Conservation (phyloP, 345 rosid genomes). For the Acer negundo region DNA sequence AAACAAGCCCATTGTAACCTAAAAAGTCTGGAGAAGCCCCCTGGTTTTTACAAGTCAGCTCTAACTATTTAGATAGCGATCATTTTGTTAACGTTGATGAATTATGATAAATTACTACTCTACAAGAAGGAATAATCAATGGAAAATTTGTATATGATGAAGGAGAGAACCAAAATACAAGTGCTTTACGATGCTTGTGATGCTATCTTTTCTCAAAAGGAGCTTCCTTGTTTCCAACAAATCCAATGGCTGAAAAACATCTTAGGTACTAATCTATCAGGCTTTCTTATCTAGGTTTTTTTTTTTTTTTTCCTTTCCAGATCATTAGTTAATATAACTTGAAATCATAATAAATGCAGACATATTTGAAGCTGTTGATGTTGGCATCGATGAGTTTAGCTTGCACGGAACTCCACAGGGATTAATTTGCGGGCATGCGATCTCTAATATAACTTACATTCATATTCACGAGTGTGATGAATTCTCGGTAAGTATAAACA, state of each 20-base stretch:
- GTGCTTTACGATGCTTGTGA: constrained; percentile 37
- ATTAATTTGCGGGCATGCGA: constrained; percentile 27
- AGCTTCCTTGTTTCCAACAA: constrained; percentile 37
- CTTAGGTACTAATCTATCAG: constrained; percentile 24
- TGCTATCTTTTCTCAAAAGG: constrained; percentile 28
- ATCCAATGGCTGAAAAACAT: constrained; percentile 40
- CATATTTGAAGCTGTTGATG: constrained; percentile 39
- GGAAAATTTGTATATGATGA: neutral
- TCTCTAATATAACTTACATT: constrained; percentile 43
- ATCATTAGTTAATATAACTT: neutral
- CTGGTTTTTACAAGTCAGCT: neutral
- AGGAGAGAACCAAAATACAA: constrained; percentile 34
- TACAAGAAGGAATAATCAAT: neutral
- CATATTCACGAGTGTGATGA: constrained; percentile 43
- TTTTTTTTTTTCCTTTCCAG: neutral
- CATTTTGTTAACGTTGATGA: neutral
- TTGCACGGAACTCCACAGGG: constrained; percentile 28
- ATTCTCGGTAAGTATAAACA: constrained; percentile 35
- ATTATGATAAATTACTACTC: neutral
- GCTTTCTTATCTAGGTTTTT: neutral
- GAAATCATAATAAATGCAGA: constrained; percentile 13
- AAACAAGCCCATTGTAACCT: too few species aligned
- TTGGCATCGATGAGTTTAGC: constrained; percentile 40
- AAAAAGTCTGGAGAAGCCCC: too few species aligned
- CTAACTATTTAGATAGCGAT: neutral